A percentile compares a stretch with the other conserved stretches of the same genome.
Evolutionary conservation across 768 basidiomycete genomes (phyloP).

Genomic region (Tephrocybe sp.): DNA sequence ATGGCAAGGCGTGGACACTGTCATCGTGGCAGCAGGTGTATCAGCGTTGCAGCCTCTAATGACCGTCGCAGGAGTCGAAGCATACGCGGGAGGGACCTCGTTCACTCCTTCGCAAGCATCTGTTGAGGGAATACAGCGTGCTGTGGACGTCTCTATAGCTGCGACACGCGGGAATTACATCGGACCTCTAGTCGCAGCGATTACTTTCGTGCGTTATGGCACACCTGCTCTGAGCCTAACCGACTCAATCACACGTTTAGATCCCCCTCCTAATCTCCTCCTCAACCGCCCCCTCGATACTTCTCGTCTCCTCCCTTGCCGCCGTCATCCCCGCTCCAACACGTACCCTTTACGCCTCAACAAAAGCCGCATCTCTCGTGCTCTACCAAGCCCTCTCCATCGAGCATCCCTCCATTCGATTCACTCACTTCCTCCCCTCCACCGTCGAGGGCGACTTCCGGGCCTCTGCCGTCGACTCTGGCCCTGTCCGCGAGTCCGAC

Average conservation of each 20-base stretch:
- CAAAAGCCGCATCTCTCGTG: slow-evolving; percentile 76
- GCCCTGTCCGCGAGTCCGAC: slow-evolving; percentile 44
- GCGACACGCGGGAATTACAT: slow-evolving; percentile 66
- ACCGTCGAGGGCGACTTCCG: slow-evolving; percentile 81
- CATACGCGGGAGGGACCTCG: slow-evolving; percentile 26
- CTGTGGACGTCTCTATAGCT: slow-evolving; percentile 54
- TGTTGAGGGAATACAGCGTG: slow-evolving; percentile 55
- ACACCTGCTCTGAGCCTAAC: neutral
- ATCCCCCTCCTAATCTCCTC: slow-evolving; percentile 71
- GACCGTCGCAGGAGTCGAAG: slow-evolving; percentile 60
- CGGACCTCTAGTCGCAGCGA: slow-evolving; percentile 68
- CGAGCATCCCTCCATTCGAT: slow-evolving; percentile 70
- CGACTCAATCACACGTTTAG: slow-evolving; percentile 34
- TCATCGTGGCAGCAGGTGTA: slow-evolving; percentile 82
- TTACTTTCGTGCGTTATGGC: slow-evolving; percentile 60
- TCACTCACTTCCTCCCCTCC: slow-evolving; percentile 61
- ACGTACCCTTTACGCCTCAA: slow-evolving; percentile 79
- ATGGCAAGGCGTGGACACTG: slow-evolving; percentile 82
- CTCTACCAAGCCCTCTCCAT: slow-evolving; percentile 81
- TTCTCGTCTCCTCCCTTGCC: slow-evolving; percentile 78
- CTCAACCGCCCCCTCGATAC: slow-evolving; percentile 68
- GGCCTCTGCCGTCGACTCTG: slow-evolving; percentile 71
- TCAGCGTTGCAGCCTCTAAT: slow-evolving; percentile 79
- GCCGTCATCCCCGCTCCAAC: slow-evolving; percentile 85
- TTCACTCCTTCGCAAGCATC: slow-evolving; percentile 38